phyloP scores from a whole-genome alignment of 2,329 filamentous ascomycete species.

The Onygenales sp. region DNA sequence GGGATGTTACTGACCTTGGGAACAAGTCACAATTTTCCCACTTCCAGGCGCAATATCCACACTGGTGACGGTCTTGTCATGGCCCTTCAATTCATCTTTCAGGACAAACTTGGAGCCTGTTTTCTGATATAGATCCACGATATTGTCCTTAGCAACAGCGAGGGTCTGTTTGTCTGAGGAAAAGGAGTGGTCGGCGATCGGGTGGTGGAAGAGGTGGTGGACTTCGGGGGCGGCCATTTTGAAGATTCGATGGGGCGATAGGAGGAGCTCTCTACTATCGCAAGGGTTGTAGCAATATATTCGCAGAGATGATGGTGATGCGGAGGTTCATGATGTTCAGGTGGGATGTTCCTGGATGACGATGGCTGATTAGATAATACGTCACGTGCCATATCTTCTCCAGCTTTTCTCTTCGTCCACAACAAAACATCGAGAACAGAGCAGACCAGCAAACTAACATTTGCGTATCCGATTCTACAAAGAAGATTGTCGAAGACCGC shows the following conservation, averaged over 20 bases:
- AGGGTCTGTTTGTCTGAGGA: constrained; percentile 81
- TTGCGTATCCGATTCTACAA: no score
- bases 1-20: constrained; percentile 57
- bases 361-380: neutral
- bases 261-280: constrained; percentile 99
- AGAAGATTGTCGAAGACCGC: no score
- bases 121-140: constrained; percentile 76
- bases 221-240: constrained; percentile 80
- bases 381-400: neutral
- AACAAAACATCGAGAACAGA: neutral
- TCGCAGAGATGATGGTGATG: neutral
- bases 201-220: constrained; percentile 92
- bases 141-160: constrained; percentile 82
- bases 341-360: neutral
- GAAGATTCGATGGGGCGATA: constrained; percentile 46
- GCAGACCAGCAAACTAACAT: neutral
- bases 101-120: constrained; percentile 67
- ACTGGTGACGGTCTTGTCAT: constrained; percentile 93
- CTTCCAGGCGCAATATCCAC: constrained; percentile 88
- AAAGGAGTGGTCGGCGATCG: constrained; percentile 97
- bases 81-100: constrained; percentile 86
- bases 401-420: neutral
- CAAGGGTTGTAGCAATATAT: constrained; percentile 10
- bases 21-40: constrained; percentile 94
- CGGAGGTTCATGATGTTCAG: neutral